Evolutionary conservation across 768 basidiomycete genomes (phyloP).

Genomic region (Pholiota molesta): DNA sequence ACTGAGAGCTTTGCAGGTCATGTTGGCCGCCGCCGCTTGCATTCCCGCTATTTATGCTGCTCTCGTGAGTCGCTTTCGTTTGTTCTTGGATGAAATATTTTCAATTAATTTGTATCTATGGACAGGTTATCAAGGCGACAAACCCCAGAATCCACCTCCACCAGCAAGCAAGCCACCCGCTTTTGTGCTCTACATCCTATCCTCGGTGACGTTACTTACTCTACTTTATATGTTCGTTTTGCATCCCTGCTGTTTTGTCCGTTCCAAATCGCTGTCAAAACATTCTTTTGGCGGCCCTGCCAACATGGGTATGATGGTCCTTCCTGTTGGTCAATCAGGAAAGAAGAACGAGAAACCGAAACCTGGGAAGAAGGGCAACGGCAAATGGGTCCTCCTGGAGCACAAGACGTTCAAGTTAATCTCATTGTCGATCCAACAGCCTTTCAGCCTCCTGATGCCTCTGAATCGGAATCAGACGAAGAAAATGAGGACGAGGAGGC

Average conservation of each 20-base stretch:
- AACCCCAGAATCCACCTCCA: conserved; percentile 49
- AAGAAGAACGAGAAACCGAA: conserved; percentile 34
- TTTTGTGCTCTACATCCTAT: conserved; percentile 59
- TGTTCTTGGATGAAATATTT: conserved; percentile 4
- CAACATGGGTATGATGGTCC: conserved; percentile 68
- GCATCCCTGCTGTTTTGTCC: conserved; percentile 57
- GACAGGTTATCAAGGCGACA: conserved; percentile 57
- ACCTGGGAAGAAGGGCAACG: conserved; percentile 43
- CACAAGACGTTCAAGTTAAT: conserved; percentile 68
- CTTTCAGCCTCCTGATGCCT: conserved; percentile 46
- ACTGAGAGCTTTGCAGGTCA: conserved; percentile 48
- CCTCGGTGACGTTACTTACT: conserved; percentile 52
- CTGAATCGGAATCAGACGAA: conserved; percentile 40
- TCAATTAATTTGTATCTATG: conserved; percentile 4
- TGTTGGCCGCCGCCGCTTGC: conserved; percentile 53
- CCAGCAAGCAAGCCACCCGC: conserved; percentile 54
- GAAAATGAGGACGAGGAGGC: conserved; percentile 40
- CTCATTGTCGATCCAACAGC: conserved; percentile 70
- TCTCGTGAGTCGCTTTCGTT: conserved; percentile 43
- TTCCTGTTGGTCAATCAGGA: conserved; percentile 49
- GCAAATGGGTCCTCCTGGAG: conserved; percentile 34
- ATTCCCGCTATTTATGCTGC: conserved; percentile 66
- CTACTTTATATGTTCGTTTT: conserved; percentile 59
- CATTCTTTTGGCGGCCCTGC: conserved; percentile 36
- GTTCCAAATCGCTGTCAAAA: conserved; percentile 22